These are phyloP conservation scores for Nematocida sp. DNA, from an alignment of 371 early-diverging fungal species.

Conservation along the genomic window DNA sequence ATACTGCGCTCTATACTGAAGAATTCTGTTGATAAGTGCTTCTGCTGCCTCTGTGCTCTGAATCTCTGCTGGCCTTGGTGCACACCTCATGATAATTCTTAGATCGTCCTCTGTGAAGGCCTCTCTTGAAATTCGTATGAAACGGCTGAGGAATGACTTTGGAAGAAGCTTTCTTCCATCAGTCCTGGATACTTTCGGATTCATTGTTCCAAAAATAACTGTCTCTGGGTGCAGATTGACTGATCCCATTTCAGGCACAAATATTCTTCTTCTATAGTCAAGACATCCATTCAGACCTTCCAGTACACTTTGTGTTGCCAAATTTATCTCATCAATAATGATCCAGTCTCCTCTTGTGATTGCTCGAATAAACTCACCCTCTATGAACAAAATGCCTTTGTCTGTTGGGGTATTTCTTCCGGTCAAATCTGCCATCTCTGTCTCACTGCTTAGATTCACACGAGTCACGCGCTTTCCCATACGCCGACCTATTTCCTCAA, in stretches of 20 bases:
- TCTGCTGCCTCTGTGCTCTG: conserved; percentile 5
- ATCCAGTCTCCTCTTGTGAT: conserved; percentile 94
- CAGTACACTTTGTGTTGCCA: conserved; percentile 94
- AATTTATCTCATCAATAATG: conserved; percentile 93
- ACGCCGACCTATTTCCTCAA: conserved; percentile 78
- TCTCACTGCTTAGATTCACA: conserved; percentile 96
- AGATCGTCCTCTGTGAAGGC: conserved; percentile 61
- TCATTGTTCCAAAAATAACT: conserved; percentile 95
- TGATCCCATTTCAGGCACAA: conserved; percentile 64
- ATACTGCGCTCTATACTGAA: not conserved
- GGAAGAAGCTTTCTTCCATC: conserved; percentile 97
- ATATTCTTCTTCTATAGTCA: conserved; percentile 90
- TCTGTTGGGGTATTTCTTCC: conserved; percentile 72
- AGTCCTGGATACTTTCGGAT: conserved; percentile 82
- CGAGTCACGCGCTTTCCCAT: conserved; percentile 78
- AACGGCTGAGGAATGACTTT: conserved; percentile 91
- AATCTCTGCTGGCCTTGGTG: conserved; percentile 7
- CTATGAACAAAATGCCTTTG: conserved; percentile 59
- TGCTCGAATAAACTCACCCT: conserved; percentile 88
- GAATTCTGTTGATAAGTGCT: conserved; percentile 59
- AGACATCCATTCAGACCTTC: conserved; percentile 97
- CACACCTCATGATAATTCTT: conserved; percentile 53
- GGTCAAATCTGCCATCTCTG: conserved; percentile 95
- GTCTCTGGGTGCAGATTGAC: conserved; percentile 72
- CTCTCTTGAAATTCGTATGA: conserved; percentile 86